These are phyloP conservation scores for Trichosporon sp. DNA, from an alignment of 1,284 basidiomycete species.

Conservation along the genomic window DNA sequence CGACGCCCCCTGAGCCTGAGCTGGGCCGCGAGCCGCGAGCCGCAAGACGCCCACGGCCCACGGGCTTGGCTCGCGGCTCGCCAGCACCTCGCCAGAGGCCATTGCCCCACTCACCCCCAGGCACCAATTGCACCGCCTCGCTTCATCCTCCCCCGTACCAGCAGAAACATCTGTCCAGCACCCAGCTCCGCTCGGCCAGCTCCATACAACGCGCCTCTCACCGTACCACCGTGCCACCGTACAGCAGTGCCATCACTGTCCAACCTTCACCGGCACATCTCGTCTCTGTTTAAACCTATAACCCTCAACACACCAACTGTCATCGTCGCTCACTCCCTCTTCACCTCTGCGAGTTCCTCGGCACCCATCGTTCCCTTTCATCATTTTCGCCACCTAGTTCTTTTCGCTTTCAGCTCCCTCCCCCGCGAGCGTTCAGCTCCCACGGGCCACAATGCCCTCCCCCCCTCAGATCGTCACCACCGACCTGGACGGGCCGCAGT, in stretches of 20 bases:
- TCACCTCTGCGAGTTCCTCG: neutral
- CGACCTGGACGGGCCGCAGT: conserved; percentile 30
- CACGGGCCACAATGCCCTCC: conserved; percentile 14
- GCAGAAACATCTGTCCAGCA: no score
- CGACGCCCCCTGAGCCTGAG: neutral
- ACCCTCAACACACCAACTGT: neutral
- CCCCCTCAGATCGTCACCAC: conserved; percentile 41
- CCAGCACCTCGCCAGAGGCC: neutral
- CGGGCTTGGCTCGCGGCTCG: neutral
- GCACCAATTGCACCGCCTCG: neutral
- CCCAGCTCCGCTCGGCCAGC: no score
- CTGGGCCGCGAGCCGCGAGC: no score
- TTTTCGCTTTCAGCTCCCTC: neutral
- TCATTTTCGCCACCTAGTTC: neutral
- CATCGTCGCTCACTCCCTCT: neutral
- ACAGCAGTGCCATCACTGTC: neutral
- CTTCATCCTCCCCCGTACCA: neutral
- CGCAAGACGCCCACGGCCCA: neutral
- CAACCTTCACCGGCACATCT: neutral
- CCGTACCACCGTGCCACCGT: neutral
- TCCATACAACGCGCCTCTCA: neutral
- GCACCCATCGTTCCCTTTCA: neutral
- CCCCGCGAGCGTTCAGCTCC: neutral
- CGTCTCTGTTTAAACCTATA: neutral
- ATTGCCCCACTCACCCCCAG: neutral